Evolutionary conservation across 371 early-diverging fungal species (phyloP).

Genomic region (Rhizopus microsporus): DNA sequence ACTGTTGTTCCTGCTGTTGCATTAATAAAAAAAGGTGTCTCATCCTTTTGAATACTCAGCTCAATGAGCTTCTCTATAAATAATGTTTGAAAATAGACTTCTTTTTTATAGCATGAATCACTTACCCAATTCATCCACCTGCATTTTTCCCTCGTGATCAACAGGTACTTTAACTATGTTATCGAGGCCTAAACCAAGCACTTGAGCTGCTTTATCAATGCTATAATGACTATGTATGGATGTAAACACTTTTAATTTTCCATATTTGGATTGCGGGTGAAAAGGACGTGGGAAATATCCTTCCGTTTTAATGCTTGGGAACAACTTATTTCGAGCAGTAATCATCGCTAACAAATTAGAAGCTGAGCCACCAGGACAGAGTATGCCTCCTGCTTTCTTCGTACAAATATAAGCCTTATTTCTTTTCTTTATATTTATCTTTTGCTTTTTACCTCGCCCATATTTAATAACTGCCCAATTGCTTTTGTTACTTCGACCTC

Average conservation of each 20-base stretch:
- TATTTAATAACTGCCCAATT: slow-evolving; percentile 59
- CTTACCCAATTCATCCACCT: slow-evolving; percentile 58
- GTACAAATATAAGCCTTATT: neutral
- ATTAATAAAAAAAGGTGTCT: slow-evolving; percentile 81
- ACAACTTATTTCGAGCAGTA: slow-evolving; percentile 73
- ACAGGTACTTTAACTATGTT: slow-evolving; percentile 71
- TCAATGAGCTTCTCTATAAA: slow-evolving; percentile 52
- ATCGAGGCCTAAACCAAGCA: slow-evolving; percentile 75
- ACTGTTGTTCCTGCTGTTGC: slow-evolving; percentile 90
- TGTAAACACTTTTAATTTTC: slow-evolving; percentile 71
- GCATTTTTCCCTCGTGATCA: slow-evolving; percentile 69
- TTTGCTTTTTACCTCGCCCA: slow-evolving; percentile 45
- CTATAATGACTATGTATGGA: slow-evolving; percentile 80
- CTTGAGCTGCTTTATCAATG: slow-evolving; percentile 74
- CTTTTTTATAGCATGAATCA: neutral
- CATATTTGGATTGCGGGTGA: slow-evolving; percentile 38
- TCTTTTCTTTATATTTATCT: neutral
- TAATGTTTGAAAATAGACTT: neutral
- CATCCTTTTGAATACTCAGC: slow-evolving; percentile 37
- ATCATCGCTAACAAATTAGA: slow-evolving; percentile 83
- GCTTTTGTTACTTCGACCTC: slow-evolving; percentile 67
- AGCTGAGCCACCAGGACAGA: slow-evolving; percentile 82
- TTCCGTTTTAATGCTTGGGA: slow-evolving; percentile 61
- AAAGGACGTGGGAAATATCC: slow-evolving; percentile 56
- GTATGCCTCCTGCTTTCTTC: slow-evolving; percentile 64